Evolutionary conservation across 2,329 filamentous ascomycete genomes (phyloP).

Genomic region (Colletotrichum sansevieriae): DNA sequence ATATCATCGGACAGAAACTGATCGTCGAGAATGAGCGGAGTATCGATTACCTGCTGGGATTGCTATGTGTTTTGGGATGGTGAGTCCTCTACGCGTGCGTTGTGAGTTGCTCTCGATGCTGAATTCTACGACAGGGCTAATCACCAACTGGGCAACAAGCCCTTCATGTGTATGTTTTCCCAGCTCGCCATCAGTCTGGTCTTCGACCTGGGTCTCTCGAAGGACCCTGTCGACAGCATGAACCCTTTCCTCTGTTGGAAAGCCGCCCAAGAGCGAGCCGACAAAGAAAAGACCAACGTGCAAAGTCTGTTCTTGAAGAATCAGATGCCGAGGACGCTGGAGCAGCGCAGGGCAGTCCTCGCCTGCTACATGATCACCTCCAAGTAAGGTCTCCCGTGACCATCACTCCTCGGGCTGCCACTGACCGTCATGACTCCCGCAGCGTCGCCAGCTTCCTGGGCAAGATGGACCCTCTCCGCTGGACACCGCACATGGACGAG

Average conservation of each 20-base stretch:
- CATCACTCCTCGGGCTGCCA: background rate
- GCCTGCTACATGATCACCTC: conserved; percentile 39
- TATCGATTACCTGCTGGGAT: conserved; percentile 48
- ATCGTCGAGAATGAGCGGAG: conserved; percentile 45
- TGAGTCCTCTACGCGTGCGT: conserved; percentile 1
- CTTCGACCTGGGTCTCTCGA: conserved; percentile 59
- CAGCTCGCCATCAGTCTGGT: conserved; percentile 59
- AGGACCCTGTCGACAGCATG: conserved; percentile 26
- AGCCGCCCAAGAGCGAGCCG: conserved; percentile 27
- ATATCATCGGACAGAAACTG: conserved; percentile 45
- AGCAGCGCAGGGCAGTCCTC: conserved; percentile 43
- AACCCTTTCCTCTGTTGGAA: conserved; percentile 40
- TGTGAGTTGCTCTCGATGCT: background rate
- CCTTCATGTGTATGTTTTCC: conserved; percentile 59
- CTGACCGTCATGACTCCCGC: background rate
- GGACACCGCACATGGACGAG: conserved; percentile 69
- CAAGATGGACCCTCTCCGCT: conserved; percentile 60
- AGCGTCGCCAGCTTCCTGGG: conserved; percentile 45
- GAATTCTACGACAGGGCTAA: conserved; percentile 22
- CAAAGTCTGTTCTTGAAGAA: conserved; percentile 2
- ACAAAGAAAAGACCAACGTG: conserved; percentile 14
- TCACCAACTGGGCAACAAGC: conserved; percentile 50
- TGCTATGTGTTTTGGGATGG: conserved; percentile 49
- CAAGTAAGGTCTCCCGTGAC: background rate
- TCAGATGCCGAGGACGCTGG: conserved; percentile 41